These are phyloP conservation scores for Podospora didyma DNA, from an alignment of 495 filamentous ascomycete species.

Conservation along the genomic window DNA sequence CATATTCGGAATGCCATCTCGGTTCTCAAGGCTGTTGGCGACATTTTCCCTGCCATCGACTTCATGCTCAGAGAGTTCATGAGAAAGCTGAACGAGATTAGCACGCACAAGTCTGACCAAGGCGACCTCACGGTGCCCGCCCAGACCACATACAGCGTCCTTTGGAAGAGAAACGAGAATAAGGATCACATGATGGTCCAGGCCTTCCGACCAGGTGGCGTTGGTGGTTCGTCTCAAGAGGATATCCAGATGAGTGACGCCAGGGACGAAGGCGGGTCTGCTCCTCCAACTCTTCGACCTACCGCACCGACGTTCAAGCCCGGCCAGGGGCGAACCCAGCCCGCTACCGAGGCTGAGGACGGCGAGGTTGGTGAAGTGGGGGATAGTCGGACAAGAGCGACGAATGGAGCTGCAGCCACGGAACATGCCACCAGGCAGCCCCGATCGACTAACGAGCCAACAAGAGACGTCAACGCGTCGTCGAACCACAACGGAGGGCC, in stretches of 20 bases:
- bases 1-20: constrained; percentile 94
- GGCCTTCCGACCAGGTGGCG: constrained; percentile 56
- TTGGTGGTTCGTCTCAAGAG: constrained; percentile 1
- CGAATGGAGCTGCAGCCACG: constrained; percentile 11
- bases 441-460: constrained; percentile 12
- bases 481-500: too few relatives aligned
- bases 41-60: constrained; percentile 82
- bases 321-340: constrained; percentile 23
- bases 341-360: constrained; percentile 65
- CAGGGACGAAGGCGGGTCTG: constrained; percentile 30
- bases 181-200: constrained; percentile 74
- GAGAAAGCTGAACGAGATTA: constrained; percentile 63
- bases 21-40: constrained; percentile 73
- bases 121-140: constrained; percentile 89
- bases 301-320: constrained; percentile 48
- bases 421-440: constrained; percentile 7
- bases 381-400: constrained; percentile 47
- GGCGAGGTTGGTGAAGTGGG: constrained; percentile 68
- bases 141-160: constrained; percentile 74
- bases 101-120: constrained; percentile 67
- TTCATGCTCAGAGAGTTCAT: constrained; percentile 76
- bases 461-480: constrained; percentile 14
- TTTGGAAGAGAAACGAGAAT: constrained; percentile 70
- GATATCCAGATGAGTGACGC: constrained; percentile 38
- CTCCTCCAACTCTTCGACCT: constrained; percentile 30